Percentiles rank a stretch among this genome's conserved stretches.
Evolutionary conservation across 2,329 filamentous ascomycete genomes (phyloP).

Genomic region (Allantophomopsis lycopodina): DNA sequence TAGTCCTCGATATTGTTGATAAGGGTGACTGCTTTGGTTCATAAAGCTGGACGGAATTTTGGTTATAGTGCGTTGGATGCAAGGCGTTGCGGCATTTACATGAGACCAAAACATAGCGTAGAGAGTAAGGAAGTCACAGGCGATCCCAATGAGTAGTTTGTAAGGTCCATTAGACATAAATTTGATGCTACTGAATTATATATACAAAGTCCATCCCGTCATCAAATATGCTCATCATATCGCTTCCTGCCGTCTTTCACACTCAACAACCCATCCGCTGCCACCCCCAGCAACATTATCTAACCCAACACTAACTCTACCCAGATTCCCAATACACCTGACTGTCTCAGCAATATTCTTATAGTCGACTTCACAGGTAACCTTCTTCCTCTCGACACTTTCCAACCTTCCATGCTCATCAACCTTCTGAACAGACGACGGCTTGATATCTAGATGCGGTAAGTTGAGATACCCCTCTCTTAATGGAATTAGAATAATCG

Average conservation of each 20-base stretch:
- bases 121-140: too few species aligned
- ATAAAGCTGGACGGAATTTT: background rate
- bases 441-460: conserved; percentile 64
- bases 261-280: conserved; percentile 53
- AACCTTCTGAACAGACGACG: conserved; percentile 11
- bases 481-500: conserved; percentile 67
- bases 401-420: conserved; percentile 5
- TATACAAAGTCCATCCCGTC: too few species aligned
- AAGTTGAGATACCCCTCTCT: conserved; percentile 65
- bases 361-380: conserved; percentile 66
- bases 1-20: too few species aligned
- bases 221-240: too few species aligned
- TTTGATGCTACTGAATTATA: too few species aligned
- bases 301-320: conserved; percentile 58
- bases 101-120: too few species aligned
- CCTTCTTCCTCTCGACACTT: conserved; percentile 12
- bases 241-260: conserved; percentile 23
- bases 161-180: too few species aligned
- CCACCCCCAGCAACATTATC: conserved; percentile 53
- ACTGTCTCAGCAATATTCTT: conserved; percentile 67
- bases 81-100: too few species aligned
- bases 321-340: conserved; percentile 57
- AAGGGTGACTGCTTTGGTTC: too few species aligned
- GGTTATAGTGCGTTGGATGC: too few species aligned
- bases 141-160: too few species aligned